Base-by-base conservation (phyloP, 2,329 filamentous ascomycete genomes). In the Aspergillus brunneoviolaceus region DNA sequence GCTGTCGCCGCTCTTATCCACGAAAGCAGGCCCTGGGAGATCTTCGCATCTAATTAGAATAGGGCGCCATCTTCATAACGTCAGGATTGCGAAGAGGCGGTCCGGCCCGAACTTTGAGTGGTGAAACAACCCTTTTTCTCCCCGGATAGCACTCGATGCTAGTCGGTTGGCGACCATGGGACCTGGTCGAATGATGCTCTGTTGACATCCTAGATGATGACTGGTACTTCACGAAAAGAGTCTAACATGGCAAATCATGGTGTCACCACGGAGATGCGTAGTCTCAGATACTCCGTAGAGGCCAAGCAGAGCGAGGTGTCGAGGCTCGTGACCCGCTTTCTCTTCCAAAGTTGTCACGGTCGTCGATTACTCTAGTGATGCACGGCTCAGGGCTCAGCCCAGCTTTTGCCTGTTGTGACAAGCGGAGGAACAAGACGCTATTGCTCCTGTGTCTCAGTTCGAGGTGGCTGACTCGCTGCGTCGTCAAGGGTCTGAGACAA, bases 61-160 rank as follows among this genome's bases (percentile, higher is more conserved):
- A 48, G 55, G 29, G 35, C 48, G 55, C 55, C 55, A 58, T 58
- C 35, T n/a, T 33, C 53, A 16, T 53, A 52, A 52, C 27, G 2
- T 54, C 49, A 49, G 50, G 29, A 39, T 21, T 21, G 42, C 42
- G 11, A 49, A 49, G 50, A 27, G 27, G 47, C 55, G 31, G 48
- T 31, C 23, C 49, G 48, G 47, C 33, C 48, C 31, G 25, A 51
- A 14, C 33, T 51, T 16, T n/a, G 1, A 39, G 54, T 47, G 33
- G 51, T 35, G 31, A 54, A 39, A 23, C n/a, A 42, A 29, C 33
- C 31, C 14, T 54, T 42, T 9, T 54, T 45, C 9, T 19, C 39
- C 21, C 21, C 21, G 4, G 25, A 27, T 27, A 7, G 25, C 7
- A 27, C 25, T 21, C 21, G 21, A 21, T 21, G 21, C 21, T 21